Conservation (phyloP, 257 asterid species). For the Knoxia roxburghii region DNA sequence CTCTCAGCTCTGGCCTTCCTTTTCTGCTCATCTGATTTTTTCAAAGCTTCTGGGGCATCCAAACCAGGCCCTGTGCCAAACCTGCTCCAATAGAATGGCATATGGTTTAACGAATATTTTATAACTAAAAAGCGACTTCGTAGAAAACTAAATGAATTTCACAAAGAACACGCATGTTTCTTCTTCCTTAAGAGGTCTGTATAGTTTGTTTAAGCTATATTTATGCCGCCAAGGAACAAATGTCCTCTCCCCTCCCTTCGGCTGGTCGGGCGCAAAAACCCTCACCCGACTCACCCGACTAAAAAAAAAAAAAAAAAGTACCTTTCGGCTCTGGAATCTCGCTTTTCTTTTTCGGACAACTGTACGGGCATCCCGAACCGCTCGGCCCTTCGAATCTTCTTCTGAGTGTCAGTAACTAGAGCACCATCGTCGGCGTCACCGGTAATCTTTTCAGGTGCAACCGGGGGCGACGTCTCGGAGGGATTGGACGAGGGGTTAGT, state of each 20-base stretch:
- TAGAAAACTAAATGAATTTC: too few relatives aligned
- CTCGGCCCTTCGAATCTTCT: constrained; percentile 91
- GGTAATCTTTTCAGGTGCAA: constrained; percentile 29
- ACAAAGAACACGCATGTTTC: too few relatives aligned
- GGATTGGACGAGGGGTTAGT: constrained; percentile 19
- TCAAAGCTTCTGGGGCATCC: constrained; percentile 42
- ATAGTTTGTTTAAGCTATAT: too few relatives aligned
- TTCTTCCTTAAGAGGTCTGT: too few relatives aligned
- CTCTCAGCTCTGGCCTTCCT: constrained; percentile 97
- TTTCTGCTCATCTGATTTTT: constrained; percentile 73
- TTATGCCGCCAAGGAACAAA: too few relatives aligned
- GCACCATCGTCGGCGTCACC: constrained; percentile 25
- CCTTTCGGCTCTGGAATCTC: constrained; percentile 92
- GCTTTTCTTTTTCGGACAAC: constrained; percentile 77
- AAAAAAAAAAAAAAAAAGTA: constrained; percentile 7
- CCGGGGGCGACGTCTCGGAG: constrained; percentile 18
- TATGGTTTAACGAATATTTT: neutral
- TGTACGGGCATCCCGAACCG: constrained; percentile 80
- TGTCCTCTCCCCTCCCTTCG: too few relatives aligned
- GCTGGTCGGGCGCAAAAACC: too few relatives aligned
- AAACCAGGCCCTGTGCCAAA: constrained; percentile 57
- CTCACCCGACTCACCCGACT: too few relatives aligned
- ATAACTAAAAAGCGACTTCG: too few relatives aligned
- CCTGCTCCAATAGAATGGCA: constrained; percentile 29
- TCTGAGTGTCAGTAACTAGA: constrained; percentile 52